phyloP scores from a whole-genome alignment of 495 filamentous ascomycete genomes.

The Daldinia childiae region DNA sequence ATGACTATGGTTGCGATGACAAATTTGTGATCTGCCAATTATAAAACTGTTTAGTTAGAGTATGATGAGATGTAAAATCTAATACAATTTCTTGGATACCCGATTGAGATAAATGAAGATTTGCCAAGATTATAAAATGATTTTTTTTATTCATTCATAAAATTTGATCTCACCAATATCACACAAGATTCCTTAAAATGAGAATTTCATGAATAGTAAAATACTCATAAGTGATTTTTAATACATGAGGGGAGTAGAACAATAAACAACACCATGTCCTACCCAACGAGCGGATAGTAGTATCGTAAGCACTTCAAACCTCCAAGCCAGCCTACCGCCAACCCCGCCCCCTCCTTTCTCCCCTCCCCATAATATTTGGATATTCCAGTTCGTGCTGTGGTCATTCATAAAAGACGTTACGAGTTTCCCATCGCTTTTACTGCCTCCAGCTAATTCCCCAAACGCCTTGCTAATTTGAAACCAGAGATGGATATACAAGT shows the following conservation, averaged over 20 bases:
- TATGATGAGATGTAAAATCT: no score
- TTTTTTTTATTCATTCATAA: not conserved
- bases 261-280: slow-evolving; percentile 29
- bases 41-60: no score
- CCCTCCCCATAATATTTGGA: slow-evolving; percentile 2
- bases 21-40: not conserved
- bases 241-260: slow-evolving; percentile 47
- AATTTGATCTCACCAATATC: slow-evolving; percentile 9
- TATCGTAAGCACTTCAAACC: slow-evolving; percentile 24
- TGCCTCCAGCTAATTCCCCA: slow-evolving; percentile 31
- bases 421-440: slow-evolving; percentile 29
- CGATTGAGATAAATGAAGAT: not conserved
- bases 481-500: slow-evolving; percentile 28
- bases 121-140: not conserved
- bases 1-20: slow-evolving; percentile 2
- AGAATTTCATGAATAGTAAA: slow-evolving; percentile 12
- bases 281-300: slow-evolving; percentile 10
- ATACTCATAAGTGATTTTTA: slow-evolving; percentile 24
- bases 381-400: slow-evolving; percentile 12
- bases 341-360: not conserved
- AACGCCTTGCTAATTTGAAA: slow-evolving; percentile 49
- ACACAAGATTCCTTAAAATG: slow-evolving; percentile 10
- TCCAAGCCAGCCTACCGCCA: slow-evolving; percentile 11
- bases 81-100: no score
- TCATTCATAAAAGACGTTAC: slow-evolving; percentile 8